A percentile compares a stretch with the other conserved stretches of the same genome.
Evolutionary conservation across 768 basidiomycete genomes (phyloP).

Genomic region (Russula sp.): DNA sequence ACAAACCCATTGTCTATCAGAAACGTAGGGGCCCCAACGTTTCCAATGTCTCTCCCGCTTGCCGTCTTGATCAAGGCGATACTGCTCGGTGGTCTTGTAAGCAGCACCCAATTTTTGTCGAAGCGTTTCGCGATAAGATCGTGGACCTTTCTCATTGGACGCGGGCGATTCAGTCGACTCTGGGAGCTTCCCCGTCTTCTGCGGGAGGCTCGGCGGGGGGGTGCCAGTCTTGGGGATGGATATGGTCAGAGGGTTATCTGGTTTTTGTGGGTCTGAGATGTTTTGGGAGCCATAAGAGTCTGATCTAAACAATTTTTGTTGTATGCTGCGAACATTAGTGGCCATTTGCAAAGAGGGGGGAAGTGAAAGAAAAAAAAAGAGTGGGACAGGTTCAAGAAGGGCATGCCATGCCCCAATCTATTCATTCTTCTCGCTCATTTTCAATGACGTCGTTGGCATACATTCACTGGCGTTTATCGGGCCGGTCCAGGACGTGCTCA

Average conservation of each 20-base stretch:
- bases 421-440: neutral
- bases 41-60: slow-evolving; percentile 90
- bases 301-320: slow-evolving; percentile 35
- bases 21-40: slow-evolving; percentile 96
- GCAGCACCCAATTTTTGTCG: slow-evolving; percentile 55
- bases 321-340: slow-evolving; percentile 48
- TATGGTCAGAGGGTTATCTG: slow-evolving; percentile 45
- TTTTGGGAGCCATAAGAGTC: slow-evolving; percentile 1
- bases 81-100: slow-evolving; percentile 78
- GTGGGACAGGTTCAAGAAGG: slow-evolving; percentile 9
- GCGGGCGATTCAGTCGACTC: slow-evolving; percentile 14
- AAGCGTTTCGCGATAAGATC: slow-evolving; percentile 59
- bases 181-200: slow-evolving; percentile 9
- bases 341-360: slow-evolving; percentile 33
- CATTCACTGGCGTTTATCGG: neutral
- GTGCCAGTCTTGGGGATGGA: slow-evolving; percentile 54
- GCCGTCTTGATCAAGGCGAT: slow-evolving; percentile 80
- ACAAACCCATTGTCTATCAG: slow-evolving; percentile 94
- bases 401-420: neutral
- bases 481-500: neutral
- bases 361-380: slow-evolving; percentile 16
- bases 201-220: slow-evolving; percentile 33
- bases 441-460: slow-evolving; percentile 14
- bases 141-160: slow-evolving; percentile 19
- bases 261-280: slow-evolving; percentile 26